Evolutionary conservation across 2,329 filamentous ascomycete species (phyloP).

Genomic region (Hymenoscyphus linearis): DNA sequence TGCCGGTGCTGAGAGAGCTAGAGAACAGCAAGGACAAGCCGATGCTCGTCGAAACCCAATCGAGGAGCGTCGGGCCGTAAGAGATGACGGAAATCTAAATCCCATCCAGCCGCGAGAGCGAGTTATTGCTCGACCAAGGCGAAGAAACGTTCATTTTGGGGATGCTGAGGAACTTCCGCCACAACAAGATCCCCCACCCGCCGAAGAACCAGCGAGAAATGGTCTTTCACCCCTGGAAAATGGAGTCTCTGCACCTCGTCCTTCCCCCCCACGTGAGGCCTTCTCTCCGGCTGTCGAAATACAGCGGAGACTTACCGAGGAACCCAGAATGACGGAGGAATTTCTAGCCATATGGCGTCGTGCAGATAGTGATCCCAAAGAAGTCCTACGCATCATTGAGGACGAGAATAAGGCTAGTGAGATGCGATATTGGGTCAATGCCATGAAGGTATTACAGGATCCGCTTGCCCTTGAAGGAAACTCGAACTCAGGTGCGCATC

Average conservation of each 20-base stretch:
- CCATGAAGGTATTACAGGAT: conserved; percentile 38
- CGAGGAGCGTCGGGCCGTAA: conserved; percentile 1
- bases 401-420: conserved; percentile 54
- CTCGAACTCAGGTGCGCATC: not conserved
- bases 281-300: conserved; percentile 27
- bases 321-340: conserved; percentile 33
- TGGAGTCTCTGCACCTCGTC: conserved; percentile 11
- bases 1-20: conserved; percentile 41
- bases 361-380: conserved; percentile 53
- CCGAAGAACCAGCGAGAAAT: not conserved
- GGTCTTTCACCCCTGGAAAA: conserved; percentile 5
- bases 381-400: conserved; percentile 55
- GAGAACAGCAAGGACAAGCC: conserved; percentile 16
- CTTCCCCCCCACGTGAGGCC: conserved; percentile 21
- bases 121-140: conserved; percentile 22
- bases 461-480: conserved; percentile 22
- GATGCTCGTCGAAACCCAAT: conserved; percentile 10
- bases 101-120: conserved; percentile 17
- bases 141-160: conserved; percentile 18
- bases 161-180: conserved; percentile 13
- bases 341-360: conserved; percentile 53
- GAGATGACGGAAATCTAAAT: conserved; percentile 1
- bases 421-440: conserved; percentile 53
- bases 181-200: not conserved
- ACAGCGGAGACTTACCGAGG: conserved; percentile 23